Percentiles rank a stretch among this genome's conserved stretches.
Evolutionary conservation across 805 yeast species (phyloP).

Genomic region (Myxozyma melibiosi): DNA sequence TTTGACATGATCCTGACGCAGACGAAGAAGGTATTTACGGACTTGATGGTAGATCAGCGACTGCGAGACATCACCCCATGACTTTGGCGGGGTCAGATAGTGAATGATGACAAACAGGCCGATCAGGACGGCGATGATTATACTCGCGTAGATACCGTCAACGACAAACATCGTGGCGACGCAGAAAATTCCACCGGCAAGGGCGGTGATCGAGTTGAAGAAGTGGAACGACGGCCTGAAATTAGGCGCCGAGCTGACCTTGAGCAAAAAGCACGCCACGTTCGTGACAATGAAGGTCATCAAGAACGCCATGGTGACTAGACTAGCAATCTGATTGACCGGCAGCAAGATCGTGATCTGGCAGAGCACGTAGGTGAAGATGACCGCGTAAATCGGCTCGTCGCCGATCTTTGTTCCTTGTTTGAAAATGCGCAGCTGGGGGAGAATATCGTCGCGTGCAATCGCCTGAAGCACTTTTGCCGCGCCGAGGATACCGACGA

Average conservation of each 20-base stretch:
- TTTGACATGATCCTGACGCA: constrained; percentile 90
- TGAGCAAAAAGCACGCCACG: constrained; percentile 85
- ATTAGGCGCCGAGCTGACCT: constrained; percentile 94
- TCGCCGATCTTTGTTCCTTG: constrained; percentile 49
- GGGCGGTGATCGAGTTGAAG: constrained; percentile 81
- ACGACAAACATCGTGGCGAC: constrained; percentile 89
- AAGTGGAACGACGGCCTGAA: constrained; percentile 93
- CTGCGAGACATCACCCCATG: constrained; percentile 98
- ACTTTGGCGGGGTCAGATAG: constrained; percentile 88
- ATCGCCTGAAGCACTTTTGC: constrained; percentile 90
- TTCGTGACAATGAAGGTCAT: constrained; percentile 96
- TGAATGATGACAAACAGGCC: constrained; percentile 78
- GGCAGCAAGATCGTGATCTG: constrained; percentile 87
- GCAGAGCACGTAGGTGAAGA: constrained; percentile 78
- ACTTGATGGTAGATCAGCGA: constrained; percentile 95
- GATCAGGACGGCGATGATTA: constrained; percentile 66
- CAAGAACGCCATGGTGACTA: constrained; percentile 94
- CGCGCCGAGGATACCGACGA: constrained; percentile 95
- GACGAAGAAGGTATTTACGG: constrained; percentile 78
- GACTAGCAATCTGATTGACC: constrained; percentile 89
- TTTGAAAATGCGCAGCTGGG: constrained; percentile 68
- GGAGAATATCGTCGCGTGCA: constrained; percentile 79
- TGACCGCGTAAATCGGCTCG: constrained; percentile 65
- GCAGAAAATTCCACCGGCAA: constrained; percentile 69
- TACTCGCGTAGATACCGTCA: constrained; percentile 85